Evolutionary conservation across 2,329 filamentous ascomycete species (phyloP).

Genomic region (Trichocomaceae sp.): DNA sequence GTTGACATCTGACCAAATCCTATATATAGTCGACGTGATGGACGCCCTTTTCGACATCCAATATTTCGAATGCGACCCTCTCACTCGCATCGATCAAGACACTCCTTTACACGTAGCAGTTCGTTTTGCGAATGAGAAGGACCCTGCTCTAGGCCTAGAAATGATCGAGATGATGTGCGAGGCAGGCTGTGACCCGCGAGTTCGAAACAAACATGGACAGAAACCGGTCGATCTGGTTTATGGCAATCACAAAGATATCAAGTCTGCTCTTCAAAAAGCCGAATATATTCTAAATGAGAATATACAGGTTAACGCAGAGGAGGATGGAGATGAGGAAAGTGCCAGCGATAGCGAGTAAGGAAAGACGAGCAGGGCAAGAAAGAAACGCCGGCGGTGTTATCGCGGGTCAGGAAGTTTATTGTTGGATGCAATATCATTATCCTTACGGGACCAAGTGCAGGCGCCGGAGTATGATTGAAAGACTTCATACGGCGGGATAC

Average conservation of each 20-base stretch:
- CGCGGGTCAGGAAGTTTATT: neutral
- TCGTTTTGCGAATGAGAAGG: conserved; percentile 42
- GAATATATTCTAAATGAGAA: conserved; percentile 45
- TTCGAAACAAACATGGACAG: conserved; percentile 43
- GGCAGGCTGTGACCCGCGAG: conserved; percentile 43
- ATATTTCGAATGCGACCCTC: conserved; percentile 43
- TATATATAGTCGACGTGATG: conserved; percentile 40
- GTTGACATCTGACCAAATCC: neutral
- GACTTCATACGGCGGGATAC: neutral
- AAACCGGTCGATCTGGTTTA: conserved; percentile 42
- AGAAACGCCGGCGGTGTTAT: neutral
- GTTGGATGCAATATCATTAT: neutral
- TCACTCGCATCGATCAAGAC: conserved; percentile 41
- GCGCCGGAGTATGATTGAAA: neutral
- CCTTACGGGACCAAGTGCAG: neutral
- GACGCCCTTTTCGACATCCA: conserved; percentile 43
- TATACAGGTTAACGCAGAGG: conserved; percentile 27
- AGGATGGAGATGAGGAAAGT: conserved; percentile 30
- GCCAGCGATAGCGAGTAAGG: conserved; percentile 32
- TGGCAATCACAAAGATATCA: conserved; percentile 36
- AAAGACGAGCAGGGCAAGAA: neutral
- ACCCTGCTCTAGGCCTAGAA: conserved; percentile 35
- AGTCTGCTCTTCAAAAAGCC: conserved; percentile 36
- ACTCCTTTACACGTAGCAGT: conserved; percentile 42
- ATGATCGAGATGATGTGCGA: conserved; percentile 47